Base-by-base conservation (phyloP, 106 monocot species). In the Acorus gramineus region DNA sequence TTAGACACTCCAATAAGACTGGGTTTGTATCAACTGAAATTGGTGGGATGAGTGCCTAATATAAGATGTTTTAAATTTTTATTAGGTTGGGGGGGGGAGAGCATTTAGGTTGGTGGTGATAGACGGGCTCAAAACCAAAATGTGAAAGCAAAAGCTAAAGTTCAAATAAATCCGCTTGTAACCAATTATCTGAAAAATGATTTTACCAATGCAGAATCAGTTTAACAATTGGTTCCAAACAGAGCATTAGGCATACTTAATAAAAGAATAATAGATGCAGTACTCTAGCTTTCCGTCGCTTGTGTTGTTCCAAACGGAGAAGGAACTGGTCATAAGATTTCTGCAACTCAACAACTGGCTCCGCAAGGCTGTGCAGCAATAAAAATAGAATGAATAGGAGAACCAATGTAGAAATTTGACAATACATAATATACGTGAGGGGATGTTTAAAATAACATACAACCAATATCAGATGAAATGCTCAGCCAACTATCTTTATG, bases 291-390 rank as follows among this genome's bases (percentile, higher is more conserved):
- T 75, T 84, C 52, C 83, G 73, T 70, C 74, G 76, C 67, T 77
- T 80, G 57, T 70, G 61, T 48, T 78, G 45, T 71, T 78, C 79
- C 68, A 86, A 50, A 28, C 93, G 80, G n/a, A 14, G 66, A 74
- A 89, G 78, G 66, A 93, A 93, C 55, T 86, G 85, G 2, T 89
- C 77, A 49, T 93, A 89, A 52, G 89, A 76, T 64, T 83, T 86
- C 47, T 89, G 93, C 51, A 93, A 59, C 69, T 89, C 85, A 47
- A 14, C 67, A 14, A 56, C 71, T 54, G 93, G 93, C 79, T 93
- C 85, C 77, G 86, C 93, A 81, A 86, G 83, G 53, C 93, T 93
- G 70, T 68, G 50, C 47, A 63, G 54, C 57, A 62, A 47, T 6
- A 47, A 63, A 4, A 49, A 74, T 7, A 66, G 60, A 49, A 47